Evolutionary conservation across 1,139 yeast species (phyloP).

Genomic region (Pichia sp.): DNA sequence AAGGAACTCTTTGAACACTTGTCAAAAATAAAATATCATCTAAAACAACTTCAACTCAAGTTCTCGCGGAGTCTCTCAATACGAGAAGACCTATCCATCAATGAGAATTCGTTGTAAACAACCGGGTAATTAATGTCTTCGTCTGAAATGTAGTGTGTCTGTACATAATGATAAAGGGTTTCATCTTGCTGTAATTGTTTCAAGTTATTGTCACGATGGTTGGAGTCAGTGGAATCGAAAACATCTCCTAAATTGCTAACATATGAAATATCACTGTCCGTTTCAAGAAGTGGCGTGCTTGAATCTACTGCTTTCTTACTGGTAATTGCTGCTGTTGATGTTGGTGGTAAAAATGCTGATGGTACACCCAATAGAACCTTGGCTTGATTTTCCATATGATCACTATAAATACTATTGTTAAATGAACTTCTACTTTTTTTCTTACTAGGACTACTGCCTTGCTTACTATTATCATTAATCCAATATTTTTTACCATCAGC

Average conservation of each 20-base stretch:
- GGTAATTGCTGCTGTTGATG: too few relatives aligned
- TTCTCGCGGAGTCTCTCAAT: neutral
- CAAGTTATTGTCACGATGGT: neutral
- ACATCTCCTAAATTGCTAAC: neutral
- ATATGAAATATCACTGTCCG: slow-evolving; percentile 1
- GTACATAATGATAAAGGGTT: slow-evolving; percentile 36
- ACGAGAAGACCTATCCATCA: neutral
- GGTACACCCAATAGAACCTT: neutral
- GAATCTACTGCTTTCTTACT: neutral
- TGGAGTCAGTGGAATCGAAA: neutral
- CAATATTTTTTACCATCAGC: slow-evolving; percentile 82
- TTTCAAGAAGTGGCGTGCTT: slow-evolving; percentile 5
- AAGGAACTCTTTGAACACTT: neutral
- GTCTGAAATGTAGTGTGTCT: slow-evolving; percentile 25
- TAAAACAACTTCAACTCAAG: neutral
- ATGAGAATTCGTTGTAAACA: slow-evolving; percentile 14
- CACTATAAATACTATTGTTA: neutral
- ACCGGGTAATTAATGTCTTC: slow-evolving; percentile 28
- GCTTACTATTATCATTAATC: slow-evolving; percentile 46
- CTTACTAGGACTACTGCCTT: neutral
- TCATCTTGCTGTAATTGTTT: slow-evolving; percentile 30
- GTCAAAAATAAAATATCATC: neutral
- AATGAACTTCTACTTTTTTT: neutral
- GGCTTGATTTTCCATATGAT: slow-evolving; percentile 6
- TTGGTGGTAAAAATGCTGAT: too few relatives aligned